Evolutionary conservation across 225 moss, liverwort and hornwort species (phyloP).

Genomic region (Bryoerythrophyllum caledonicum): DNA sequence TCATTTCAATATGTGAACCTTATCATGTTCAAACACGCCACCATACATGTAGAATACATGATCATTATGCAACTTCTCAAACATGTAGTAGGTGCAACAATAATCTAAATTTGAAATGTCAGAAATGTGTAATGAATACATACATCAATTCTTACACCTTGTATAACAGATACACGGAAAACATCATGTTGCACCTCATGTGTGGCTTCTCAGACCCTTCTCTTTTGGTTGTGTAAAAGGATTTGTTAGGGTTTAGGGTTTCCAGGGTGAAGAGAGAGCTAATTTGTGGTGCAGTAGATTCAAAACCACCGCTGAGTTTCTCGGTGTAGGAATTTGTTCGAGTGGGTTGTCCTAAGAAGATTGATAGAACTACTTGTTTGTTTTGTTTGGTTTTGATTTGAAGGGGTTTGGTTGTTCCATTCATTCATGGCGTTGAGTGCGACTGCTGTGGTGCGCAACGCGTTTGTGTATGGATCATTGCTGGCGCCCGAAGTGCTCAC

Average conservation of each 20-base stretch:
- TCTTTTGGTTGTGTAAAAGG: background rate
- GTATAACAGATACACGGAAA: no score
- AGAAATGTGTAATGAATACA: no score
- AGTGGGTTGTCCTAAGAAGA: background rate
- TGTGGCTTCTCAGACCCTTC: no score
- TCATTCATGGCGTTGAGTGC: constrained; percentile 20
- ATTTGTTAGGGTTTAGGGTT: background rate
- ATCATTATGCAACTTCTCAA: no score
- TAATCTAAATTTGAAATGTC: no score
- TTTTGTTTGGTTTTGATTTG: background rate
- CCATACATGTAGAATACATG: no score
- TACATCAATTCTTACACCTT: no score
- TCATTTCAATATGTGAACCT: no score
- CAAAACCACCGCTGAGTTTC: no score
- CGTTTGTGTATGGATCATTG: constrained; percentile 74
- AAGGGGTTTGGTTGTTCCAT: background rate
- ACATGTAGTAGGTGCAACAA: no score
- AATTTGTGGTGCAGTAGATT: background rate
- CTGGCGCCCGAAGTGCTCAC: constrained; percentile 71
- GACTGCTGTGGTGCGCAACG: constrained; percentile 37
- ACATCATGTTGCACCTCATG: no score
- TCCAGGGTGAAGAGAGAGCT: background rate
- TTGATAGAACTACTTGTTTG: background rate
- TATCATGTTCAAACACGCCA: no score
- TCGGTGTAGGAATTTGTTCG: background rate